Percentiles rank a stretch among this genome's conserved stretches.
These are phyloP conservation scores for Schrenkiella parvula DNA, from an alignment of 345 rosid species.

Conservation along the genomic window DNA sequence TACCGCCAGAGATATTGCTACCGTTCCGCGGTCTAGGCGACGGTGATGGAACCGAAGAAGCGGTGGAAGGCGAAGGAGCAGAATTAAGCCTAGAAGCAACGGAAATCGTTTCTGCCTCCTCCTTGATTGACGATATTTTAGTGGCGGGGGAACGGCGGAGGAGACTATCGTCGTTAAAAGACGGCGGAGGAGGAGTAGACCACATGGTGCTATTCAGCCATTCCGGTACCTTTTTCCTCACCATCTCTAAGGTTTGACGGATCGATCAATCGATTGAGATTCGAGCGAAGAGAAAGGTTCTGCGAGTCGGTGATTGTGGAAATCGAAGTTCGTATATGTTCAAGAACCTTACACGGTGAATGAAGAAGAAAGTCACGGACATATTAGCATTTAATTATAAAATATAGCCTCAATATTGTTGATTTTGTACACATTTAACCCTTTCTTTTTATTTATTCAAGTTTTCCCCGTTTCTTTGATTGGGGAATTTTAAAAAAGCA, in stretches of 20 bases:
- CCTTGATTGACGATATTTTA: conserved; percentile 27
- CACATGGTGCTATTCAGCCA: conserved; percentile 97
- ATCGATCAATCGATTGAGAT: conserved; percentile 15
- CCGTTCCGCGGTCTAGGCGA: conserved; percentile 33
- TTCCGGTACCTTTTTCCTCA: conserved; percentile 88
- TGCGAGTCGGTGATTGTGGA: conserved; percentile 27
- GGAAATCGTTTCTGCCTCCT: conserved; percentile 41
- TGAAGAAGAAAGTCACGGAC: background rate
- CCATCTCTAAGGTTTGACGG: conserved; percentile 42
- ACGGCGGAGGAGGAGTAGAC: conserved; percentile 49
- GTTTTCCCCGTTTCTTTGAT: background rate
- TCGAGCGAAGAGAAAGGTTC: conserved; percentile 2
- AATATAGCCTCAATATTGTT: background rate
- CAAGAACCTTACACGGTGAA: background rate
- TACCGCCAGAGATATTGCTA: conserved; percentile 21
- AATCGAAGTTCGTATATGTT: conserved; percentile 2
- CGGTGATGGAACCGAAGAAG: conserved; percentile 40
- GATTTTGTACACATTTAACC: background rate
- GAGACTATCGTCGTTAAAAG: conserved; percentile 39
- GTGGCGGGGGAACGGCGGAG: conserved; percentile 32
- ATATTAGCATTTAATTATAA: background rate
- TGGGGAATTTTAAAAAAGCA: background rate
- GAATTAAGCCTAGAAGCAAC: conserved; percentile 41
- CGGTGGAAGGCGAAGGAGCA: conserved; percentile 30
- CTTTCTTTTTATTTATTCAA: background rate